Evolutionary conservation across 116 monocot species (phyloP).

Genomic region (Posidonia oceanica): DNA sequence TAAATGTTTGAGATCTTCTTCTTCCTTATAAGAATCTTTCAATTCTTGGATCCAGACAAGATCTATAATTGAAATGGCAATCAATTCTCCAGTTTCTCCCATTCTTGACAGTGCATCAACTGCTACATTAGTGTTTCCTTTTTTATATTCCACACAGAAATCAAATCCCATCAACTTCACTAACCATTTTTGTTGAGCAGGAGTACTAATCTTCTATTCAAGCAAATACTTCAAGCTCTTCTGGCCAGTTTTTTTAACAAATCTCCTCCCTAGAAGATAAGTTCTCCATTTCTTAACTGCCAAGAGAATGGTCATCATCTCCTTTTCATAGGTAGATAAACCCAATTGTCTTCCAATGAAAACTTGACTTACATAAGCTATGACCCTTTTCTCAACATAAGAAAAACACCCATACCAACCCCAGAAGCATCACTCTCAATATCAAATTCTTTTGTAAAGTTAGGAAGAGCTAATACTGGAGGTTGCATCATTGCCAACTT

Average conservation of each 20-base stretch:
- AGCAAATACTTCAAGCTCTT: background rate
- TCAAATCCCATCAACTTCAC: background rate
- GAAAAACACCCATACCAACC: background rate
- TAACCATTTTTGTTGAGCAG: background rate
- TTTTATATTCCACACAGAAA: background rate
- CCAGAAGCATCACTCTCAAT: constrained; percentile 4
- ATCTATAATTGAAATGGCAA: background rate
- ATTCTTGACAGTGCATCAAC: background rate
- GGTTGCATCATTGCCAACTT: too few species aligned
- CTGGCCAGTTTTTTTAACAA: background rate
- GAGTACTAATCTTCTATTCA: background rate
- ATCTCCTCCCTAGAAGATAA: background rate
- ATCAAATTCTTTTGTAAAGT: background rate
- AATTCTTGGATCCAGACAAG: background rate
- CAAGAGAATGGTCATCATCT: background rate
- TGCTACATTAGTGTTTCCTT: background rate
- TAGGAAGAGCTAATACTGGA: too few species aligned
- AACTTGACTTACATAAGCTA: background rate
- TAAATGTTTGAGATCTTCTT: too few species aligned
- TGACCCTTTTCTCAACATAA: background rate
- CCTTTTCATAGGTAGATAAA: constrained; percentile 2
- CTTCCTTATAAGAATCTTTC: background rate
- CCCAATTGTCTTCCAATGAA: background rate
- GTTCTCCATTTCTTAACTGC: background rate
- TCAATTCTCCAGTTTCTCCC: too few species aligned